phyloP scores from a whole-genome alignment of 2,329 filamentous ascomycete genomes.

The Mariannaea elegans region DNA sequence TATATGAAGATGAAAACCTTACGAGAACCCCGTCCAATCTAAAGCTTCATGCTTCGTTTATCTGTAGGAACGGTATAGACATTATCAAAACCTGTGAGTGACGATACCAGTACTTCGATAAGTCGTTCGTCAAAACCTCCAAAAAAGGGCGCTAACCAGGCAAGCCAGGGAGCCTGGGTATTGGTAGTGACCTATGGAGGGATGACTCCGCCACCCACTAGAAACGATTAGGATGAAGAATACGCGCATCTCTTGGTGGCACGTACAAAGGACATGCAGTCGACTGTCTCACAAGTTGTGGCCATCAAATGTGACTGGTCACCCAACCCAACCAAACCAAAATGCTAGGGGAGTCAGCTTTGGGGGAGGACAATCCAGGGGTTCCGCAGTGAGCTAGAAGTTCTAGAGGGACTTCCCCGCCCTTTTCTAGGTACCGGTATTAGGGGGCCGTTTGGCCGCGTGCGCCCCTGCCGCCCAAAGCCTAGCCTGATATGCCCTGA shows the following conservation, averaged over 20 bases:
- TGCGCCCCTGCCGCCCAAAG: neutral
- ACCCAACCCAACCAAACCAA: no score
- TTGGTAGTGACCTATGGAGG: conserved; percentile 4
- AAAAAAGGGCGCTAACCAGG: conserved; percentile 11
- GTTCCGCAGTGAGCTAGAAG: neutral
- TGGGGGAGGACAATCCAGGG: neutral
- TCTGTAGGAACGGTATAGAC: no score
- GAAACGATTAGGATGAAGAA: neutral
- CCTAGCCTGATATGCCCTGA: neutral
- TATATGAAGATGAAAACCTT: no score
- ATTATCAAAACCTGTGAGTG: no score
- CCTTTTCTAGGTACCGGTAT: no score
- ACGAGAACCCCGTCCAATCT: no score
- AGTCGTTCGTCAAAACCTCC: neutral
- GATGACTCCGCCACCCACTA: neutral
- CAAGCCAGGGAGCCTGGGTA: no score
- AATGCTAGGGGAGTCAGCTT: no score
- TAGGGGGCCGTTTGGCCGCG: neutral
- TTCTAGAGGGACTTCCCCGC: neutral
- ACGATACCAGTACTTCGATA: no score
- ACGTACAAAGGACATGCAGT: neutral
- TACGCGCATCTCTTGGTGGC: neutral
- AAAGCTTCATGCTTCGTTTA: no score
- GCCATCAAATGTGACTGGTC: no score
- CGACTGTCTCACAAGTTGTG: no score